Conservation (phyloP, 2,329 filamentous ascomycete genomes). For the Alternaria ethzedia region DNA sequence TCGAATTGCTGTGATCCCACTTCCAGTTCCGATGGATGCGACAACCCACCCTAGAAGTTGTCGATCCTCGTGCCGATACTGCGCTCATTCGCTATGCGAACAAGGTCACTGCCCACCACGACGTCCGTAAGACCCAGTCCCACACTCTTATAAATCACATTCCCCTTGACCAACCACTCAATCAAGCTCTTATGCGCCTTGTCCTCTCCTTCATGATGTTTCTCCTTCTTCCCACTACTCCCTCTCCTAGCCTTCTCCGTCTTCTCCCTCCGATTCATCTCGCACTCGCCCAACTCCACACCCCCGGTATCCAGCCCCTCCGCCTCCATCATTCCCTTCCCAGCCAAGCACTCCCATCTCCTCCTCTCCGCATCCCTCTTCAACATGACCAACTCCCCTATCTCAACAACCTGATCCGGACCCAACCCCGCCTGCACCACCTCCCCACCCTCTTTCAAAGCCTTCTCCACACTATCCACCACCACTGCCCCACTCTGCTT, state of each 20-base stretch:
- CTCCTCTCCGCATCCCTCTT: conserved; percentile 58
- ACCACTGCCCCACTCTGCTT: conserved; percentile 65
- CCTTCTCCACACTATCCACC: conserved; percentile 76
- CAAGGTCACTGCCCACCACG: conserved; percentile 65
- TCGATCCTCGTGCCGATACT: conserved; percentile 63
- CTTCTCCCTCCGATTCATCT: conserved; percentile 75
- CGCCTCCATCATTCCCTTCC: conserved; percentile 62
- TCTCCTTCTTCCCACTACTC: conserved; percentile 51
- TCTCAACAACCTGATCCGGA: conserved; percentile 79
- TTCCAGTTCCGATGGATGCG: not conserved
- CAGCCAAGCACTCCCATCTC: conserved; percentile 36
- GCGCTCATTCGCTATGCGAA: conserved; percentile 62
- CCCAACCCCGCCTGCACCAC: conserved; percentile 77
- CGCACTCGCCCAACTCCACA: conserved; percentile 70
- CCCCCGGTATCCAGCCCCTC: conserved; percentile 75
- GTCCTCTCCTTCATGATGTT: conserved; percentile 30
- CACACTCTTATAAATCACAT: conserved; percentile 74
- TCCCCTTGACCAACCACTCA: conserved; percentile 67
- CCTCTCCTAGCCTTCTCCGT: conserved; percentile 52
- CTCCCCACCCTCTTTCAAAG: conserved; percentile 84
- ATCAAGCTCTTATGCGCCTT: conserved; percentile 52
- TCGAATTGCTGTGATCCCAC: not conserved
- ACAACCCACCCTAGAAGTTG: conserved; percentile 45
- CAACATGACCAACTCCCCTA: conserved; percentile 79
- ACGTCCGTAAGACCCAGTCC: conserved; percentile 73